These are phyloP conservation scores for Saccharomyces hybrid DNA, from an alignment of 1,139 yeast genomes.

Conservation along the genomic window DNA sequence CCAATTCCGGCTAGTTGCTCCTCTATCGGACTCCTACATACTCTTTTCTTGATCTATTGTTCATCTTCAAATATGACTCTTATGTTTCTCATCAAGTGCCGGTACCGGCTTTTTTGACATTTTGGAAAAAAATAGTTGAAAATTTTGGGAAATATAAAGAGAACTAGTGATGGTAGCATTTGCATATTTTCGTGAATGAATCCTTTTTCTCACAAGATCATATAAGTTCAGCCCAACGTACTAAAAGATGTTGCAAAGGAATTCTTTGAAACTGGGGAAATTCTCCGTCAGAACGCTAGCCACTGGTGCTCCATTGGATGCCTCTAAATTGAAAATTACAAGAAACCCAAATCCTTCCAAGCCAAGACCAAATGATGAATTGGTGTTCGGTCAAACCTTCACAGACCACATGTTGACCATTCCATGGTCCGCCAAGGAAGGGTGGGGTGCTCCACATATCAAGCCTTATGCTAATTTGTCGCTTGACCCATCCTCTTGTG, in stretches of 20 bases:
- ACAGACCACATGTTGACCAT: conserved; percentile 83
- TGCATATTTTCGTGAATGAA: background rate
- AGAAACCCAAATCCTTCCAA: conserved; percentile 54
- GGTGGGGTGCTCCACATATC: conserved; percentile 83
- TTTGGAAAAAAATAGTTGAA: background rate
- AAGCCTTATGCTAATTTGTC: conserved; percentile 68
- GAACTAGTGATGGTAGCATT: background rate
- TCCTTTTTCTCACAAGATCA: background rate
- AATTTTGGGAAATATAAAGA: background rate
- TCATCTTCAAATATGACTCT: background rate
- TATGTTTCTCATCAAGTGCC: background rate
- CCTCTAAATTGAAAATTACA: conserved; percentile 56
- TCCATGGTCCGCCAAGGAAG: conserved; percentile 67
- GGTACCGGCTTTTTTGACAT: background rate
- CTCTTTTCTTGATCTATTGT: background rate
- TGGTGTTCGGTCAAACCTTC: conserved; percentile 78
- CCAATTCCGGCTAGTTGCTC: background rate
- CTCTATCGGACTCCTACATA: too few species aligned
- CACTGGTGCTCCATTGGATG: conserved; percentile 47
- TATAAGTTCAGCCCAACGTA: background rate
- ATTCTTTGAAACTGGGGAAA: background rate
- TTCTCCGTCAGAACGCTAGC: background rate
- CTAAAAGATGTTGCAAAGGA: background rate
- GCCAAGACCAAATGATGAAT: conserved; percentile 61
- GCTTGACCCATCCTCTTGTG: conserved; percentile 83